A percentile compares a stretch with the other conserved stretches of the same genome.
phyloP scores from a whole-genome alignment of 257 asterid species.

The Phtheirospermum japonicum region DNA sequence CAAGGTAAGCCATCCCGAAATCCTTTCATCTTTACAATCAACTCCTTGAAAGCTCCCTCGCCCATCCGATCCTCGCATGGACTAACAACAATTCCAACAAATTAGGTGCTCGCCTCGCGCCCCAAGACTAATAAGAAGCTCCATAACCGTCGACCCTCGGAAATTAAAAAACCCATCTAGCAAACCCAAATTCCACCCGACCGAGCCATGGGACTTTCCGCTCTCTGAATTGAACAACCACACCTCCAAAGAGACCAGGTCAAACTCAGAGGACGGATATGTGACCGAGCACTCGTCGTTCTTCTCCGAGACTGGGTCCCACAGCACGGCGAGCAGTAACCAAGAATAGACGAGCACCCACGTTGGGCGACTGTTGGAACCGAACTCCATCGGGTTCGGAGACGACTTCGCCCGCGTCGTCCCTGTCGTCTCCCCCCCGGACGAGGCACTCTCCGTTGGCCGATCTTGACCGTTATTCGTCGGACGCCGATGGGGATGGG shows the following conservation, averaged over 20 bases:
- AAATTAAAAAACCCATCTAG: constrained; percentile 28
- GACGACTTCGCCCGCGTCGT: constrained; percentile 53
- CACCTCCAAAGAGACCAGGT: constrained; percentile 24
- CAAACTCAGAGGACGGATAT: constrained; percentile 37
- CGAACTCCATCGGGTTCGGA: constrained; percentile 48
- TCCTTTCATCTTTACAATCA: background rate
- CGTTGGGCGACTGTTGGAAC: constrained; percentile 24
- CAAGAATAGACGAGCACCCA: constrained; percentile 43
- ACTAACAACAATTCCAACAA: background rate
- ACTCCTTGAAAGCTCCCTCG: background rate
- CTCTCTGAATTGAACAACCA: constrained; percentile 19
- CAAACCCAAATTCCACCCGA: constrained; percentile 35
- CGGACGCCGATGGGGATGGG: constrained; percentile 31
- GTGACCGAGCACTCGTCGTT: constrained; percentile 45
- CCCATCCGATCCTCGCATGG: constrained; percentile 4
- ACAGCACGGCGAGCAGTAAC: constrained; percentile 65
- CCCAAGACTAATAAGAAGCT: constrained; percentile 51
- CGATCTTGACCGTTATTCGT: constrained; percentile 42
- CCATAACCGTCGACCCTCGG: constrained; percentile 30
- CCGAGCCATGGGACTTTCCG: constrained; percentile 40
- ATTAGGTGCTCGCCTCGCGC: constrained; percentile 83
- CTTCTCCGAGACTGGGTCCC: constrained; percentile 65
- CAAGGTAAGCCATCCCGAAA: constrained; percentile 47
- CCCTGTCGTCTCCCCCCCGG: constrained; percentile 47
- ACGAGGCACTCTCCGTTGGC: constrained; percentile 41